These are phyloP conservation scores for Aspergillus sergii DNA, from an alignment of 2,329 filamentous ascomycete species.

Conservation along the genomic window DNA sequence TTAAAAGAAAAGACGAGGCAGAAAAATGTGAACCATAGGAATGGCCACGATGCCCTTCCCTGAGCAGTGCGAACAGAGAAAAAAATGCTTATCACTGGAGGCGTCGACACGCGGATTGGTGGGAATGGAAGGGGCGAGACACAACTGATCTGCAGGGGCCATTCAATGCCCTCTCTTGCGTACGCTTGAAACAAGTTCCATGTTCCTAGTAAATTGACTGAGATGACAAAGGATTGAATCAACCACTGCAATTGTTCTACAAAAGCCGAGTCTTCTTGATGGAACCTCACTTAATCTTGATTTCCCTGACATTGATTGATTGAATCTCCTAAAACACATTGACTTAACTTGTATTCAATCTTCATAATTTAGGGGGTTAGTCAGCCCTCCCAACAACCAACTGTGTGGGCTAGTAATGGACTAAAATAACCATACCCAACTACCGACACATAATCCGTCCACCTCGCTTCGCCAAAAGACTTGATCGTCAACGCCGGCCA, in stretches of 20 bases:
- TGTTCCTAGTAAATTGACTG: conserved; percentile 1
- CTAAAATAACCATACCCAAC: background rate
- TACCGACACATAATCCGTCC: background rate
- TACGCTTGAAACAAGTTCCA: background rate
- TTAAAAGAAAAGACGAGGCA: background rate
- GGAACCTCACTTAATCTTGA: background rate
- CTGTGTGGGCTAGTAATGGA: background rate
- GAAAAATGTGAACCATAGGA: conserved; percentile 9
- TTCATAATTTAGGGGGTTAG: background rate
- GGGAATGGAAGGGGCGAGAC: conserved; percentile 7
- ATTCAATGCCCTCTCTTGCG: background rate
- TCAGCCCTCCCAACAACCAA: background rate
- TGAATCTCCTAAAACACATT: background rate
- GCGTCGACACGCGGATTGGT: conserved; percentile 7
- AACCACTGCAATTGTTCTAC: background rate
- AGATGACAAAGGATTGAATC: background rate
- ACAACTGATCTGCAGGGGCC: conserved; percentile 10
- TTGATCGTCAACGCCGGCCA: background rate
- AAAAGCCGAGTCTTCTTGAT: background rate
- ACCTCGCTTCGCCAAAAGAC: background rate
- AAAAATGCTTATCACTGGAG: conserved; percentile 5
- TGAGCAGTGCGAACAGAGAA: background rate
- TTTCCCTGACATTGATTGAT: background rate
- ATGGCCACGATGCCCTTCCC: conserved; percentile 6
- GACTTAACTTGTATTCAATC: too few relatives aligned